Evolutionary conservation across 306 rosid genomes (phyloP).

Genomic region (Cicer cuneatum): DNA sequence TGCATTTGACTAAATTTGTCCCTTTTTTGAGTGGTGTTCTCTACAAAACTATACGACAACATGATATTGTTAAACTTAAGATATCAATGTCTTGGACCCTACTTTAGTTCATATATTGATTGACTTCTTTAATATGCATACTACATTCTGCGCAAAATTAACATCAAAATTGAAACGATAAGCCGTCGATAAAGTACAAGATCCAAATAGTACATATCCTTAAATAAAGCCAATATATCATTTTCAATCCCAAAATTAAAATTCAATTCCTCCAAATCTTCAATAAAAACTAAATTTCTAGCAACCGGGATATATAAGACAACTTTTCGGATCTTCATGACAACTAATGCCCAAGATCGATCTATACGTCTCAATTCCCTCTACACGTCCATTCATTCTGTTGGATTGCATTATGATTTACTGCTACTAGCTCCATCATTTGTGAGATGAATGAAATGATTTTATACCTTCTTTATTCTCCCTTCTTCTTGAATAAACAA

Average conservation of each 20-base stretch:
- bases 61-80: too few relatives aligned
- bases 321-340: neutral
- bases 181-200: neutral
- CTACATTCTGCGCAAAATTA: neutral
- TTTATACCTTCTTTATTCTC: neutral
- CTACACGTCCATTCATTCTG: neutral
- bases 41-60: too few relatives aligned
- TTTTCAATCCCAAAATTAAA: neutral
- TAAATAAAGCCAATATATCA: too few relatives aligned
- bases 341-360: too few relatives aligned
- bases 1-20: too few relatives aligned
- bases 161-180: neutral
- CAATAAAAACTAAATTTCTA: neutral
- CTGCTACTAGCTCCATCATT: neutral
- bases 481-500: neutral
- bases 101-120: too few relatives aligned
- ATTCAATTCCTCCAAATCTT: too few relatives aligned
- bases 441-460: neutral
- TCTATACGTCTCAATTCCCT: neutral
- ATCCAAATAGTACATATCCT: too few relatives aligned
- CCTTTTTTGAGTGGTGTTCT: too few relatives aligned
- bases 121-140: too few relatives aligned
- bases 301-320: too few relatives aligned
- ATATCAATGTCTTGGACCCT: too few relatives aligned
- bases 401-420: neutral